Evolutionary conservation across 2,329 filamentous ascomycete species (phyloP), one percentile per base, ranked within the genome.

Genomic region (Pseudogymnoascus sp.): DNA sequence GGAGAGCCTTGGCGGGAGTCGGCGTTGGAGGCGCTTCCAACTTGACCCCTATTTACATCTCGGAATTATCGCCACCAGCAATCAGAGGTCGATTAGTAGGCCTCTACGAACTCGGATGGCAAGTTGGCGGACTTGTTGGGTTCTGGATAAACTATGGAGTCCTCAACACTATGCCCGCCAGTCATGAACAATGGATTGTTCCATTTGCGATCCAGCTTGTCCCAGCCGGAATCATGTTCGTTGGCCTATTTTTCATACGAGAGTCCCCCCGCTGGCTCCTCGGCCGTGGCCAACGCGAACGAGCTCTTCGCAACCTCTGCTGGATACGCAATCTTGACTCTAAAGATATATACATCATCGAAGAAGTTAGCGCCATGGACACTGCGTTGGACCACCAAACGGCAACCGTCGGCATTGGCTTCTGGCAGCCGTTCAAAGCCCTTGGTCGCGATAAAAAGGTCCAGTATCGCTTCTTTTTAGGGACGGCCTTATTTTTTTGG

Each of bases 241-340:
- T 84, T 6, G 85, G 85, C 12, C 76, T 80, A n/a, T 62, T 84
- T 59, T 85, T 83, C 74, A 81, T 89, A 65, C 81, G 79, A 6
- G 87, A 89, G 72, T 88, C 85, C 0, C 88, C 88, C 1, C 81
- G 88, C 64, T 90, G 88, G 87, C 79, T 90, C 22, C 87, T 89
- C 68, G 79, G 80, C 56, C 84, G 84, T 68, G 84, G 83, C 40
- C 78, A 79, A 16, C 81, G 84, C 60, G 83, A 89, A 38, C 74
- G 86, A 70, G 86, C 82, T 14, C 77, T 85, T 64, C 75, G 78
- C 63, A 81, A 80, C 46, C 78, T 89, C 56, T 84, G 81, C 78
- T 89, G 85, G 85, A 84, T 90, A 66, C 81, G 86, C 41, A 82
- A 85, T 60, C 79, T 88, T 1, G 72, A 77, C 7, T 71, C 75